Percentiles rank a stretch among this genome's conserved stretches.
phyloP scores from a whole-genome alignment of 2,329 filamentous ascomycete genomes.

The Pyrenophora seminiperda region DNA sequence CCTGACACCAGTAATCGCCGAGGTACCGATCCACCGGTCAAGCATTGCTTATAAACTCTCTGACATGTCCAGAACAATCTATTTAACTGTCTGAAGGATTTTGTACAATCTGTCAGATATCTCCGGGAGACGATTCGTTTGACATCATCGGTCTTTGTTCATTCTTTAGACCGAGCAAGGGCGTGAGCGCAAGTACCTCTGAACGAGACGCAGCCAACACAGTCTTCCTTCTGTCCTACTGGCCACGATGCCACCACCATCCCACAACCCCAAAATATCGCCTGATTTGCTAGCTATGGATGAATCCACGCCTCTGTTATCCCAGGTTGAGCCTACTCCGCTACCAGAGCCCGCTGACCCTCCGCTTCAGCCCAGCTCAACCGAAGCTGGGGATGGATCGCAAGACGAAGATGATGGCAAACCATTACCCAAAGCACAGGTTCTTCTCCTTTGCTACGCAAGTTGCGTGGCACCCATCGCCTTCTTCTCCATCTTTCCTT shows the following conservation, averaged over 20 bases:
- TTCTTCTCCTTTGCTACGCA: slow-evolving; percentile 74
- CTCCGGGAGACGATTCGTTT: no score
- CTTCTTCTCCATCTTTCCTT: slow-evolving; percentile 85
- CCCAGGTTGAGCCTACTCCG: slow-evolving; percentile 22
- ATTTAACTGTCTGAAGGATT: no score
- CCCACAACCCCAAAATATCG: not conserved
- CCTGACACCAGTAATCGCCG: no score
- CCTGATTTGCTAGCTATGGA: slow-evolving; percentile 12
- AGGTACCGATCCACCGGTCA: no score
- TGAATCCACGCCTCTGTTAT: slow-evolving; percentile 40
- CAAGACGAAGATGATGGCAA: slow-evolving; percentile 28
- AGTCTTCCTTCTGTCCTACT: not conserved
- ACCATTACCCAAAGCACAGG: slow-evolving; percentile 56
- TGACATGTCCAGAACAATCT: no score
- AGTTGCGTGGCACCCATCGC: slow-evolving; percentile 76
- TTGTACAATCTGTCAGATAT: no score
- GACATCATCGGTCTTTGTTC: no score
- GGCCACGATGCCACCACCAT: slow-evolving; percentile 4
- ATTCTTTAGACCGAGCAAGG: no score
- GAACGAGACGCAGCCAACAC: not conserved
- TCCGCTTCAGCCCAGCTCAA: not conserved
- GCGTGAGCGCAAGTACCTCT: not conserved
- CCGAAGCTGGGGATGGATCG: slow-evolving; percentile 4
- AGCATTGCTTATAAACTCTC: no score
- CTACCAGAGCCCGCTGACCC: slow-evolving; percentile 16